phyloP scores from a whole-genome alignment of 495 filamentous ascomycete species.

The Annulohypoxylon maeteangense region DNA sequence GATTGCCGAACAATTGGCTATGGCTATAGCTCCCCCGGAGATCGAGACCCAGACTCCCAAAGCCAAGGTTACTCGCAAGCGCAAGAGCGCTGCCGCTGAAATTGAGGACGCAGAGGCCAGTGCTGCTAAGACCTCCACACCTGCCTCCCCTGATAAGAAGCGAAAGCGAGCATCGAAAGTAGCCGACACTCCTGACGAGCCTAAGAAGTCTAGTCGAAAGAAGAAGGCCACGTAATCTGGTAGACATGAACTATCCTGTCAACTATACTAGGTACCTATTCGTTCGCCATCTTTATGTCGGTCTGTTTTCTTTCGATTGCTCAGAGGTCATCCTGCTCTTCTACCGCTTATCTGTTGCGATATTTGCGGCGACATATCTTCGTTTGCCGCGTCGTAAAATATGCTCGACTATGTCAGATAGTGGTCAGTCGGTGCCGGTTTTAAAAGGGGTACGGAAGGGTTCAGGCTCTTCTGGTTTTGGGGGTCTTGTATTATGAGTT shows the following conservation, averaged over 20 bases:
- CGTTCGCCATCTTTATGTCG: neutral
- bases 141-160: constrained; percentile 70
- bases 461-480: constrained; percentile 2
- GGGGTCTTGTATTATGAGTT: constrained; percentile 40
- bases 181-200: constrained; percentile 56
- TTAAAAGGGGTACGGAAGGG: neutral
- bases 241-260: neutral
- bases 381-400: neutral
- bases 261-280: neutral
- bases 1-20: constrained; percentile 66
- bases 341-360: neutral
- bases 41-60: constrained; percentile 64
- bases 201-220: constrained; percentile 65
- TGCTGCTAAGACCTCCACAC: constrained; percentile 63
- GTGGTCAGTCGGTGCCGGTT: neutral
- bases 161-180: constrained; percentile 67
- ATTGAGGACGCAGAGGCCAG: constrained; percentile 53
- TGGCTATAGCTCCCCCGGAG: constrained; percentile 50
- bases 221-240: constrained; percentile 49
- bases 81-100: constrained; percentile 63
- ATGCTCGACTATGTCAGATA: neutral
- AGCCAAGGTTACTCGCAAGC: constrained; percentile 56
- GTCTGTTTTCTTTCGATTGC: neutral
- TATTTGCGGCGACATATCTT: neutral
- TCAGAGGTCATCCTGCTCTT: neutral